phyloP scores from a whole-genome alignment of 2,329 filamentous ascomycete genomes.

The Elsinoe fawcettii region DNA sequence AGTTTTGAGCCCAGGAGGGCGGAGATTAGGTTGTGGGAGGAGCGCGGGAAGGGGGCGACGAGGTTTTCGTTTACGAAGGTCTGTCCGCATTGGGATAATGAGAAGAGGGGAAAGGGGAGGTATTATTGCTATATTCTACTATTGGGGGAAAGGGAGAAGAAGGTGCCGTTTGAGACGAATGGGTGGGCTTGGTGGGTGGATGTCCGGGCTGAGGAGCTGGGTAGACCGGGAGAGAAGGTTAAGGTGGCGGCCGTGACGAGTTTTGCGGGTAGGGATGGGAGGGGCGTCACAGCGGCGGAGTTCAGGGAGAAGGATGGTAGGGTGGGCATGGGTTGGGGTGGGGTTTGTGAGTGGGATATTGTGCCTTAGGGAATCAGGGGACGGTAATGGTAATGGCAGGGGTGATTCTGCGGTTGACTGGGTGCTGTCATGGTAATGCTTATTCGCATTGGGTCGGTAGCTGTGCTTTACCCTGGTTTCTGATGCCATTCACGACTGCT shows the following conservation, averaged over 20 bases:
- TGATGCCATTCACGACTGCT: background rate
- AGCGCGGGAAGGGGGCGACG: constrained; percentile 20
- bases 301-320: constrained; percentile 42
- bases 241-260: constrained; percentile 55
- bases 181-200: constrained; percentile 81
- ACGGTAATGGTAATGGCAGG: background rate
- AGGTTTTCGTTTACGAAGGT: constrained; percentile 73
- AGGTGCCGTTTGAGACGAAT: constrained; percentile 62
- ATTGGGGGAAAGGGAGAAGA: constrained; percentile 54
- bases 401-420: background rate
- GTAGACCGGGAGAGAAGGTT: constrained; percentile 59
- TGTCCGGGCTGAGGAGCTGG: constrained; percentile 56
- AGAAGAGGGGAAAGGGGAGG: constrained; percentile 56
- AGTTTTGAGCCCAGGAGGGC: constrained; percentile 56
- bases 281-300: constrained; percentile 45
- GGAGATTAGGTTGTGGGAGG: constrained; percentile 54
- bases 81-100: constrained; percentile 77
- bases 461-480: background rate
- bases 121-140: constrained; percentile 65
- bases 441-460: background rate
- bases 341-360: constrained; percentile 49
- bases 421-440: background rate
- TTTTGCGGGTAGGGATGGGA: constrained; percentile 43
- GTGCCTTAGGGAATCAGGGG: constrained; percentile 29
- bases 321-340: constrained; percentile 43